These are phyloP conservation scores for Apium graveolens DNA, from an alignment of 129 eudicot species.

Conservation along the genomic window DNA sequence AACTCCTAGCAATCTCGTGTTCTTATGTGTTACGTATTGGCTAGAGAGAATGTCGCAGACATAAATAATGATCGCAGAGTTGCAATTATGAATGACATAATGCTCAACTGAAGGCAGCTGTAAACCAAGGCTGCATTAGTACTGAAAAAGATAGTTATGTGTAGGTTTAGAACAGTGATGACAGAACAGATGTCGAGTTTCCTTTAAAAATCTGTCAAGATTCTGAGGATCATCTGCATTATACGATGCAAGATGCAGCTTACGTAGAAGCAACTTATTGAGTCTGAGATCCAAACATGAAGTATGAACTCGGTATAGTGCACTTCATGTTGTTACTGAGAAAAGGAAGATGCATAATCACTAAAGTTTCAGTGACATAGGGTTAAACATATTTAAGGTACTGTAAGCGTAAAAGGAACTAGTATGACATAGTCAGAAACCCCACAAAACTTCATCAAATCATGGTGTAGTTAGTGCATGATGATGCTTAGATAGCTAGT, in stretches of 20 bases:
- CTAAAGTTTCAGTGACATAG: slow-evolving; percentile 15
- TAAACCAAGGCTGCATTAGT: background rate
- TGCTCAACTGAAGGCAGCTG: slow-evolving; percentile 7
- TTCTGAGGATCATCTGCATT: slow-evolving; percentile 3
- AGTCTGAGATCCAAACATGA: slow-evolving; percentile 2
- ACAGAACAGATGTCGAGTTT: slow-evolving; percentile 15
- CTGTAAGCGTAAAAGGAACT: slow-evolving; percentile 13
- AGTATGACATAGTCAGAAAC: slow-evolving; percentile 9
- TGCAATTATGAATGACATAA: background rate
- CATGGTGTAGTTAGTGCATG: background rate
- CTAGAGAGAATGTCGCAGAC: background rate
- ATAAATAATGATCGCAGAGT: background rate
- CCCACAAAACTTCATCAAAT: slow-evolving; percentile 6
- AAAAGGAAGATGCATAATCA: slow-evolving; percentile 12
- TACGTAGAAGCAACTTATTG: slow-evolving; percentile 9
- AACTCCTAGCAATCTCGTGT: background rate
- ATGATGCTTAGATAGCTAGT: background rate
- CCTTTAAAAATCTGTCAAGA: slow-evolving; percentile 11
- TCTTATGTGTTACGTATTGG: background rate
- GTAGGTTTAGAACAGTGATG: slow-evolving; percentile 9
- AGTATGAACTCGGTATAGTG: background rate
- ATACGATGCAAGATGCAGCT: slow-evolving; percentile 15
- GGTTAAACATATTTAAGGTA: slow-evolving; percentile 10
- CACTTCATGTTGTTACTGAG: background rate
- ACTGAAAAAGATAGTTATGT: background rate